Evolutionary conservation across 2,329 filamentous ascomycete genomes (phyloP), one percentile per base, ranked within the genome.

Genomic region (Tolypocladium capitatum): DNA sequence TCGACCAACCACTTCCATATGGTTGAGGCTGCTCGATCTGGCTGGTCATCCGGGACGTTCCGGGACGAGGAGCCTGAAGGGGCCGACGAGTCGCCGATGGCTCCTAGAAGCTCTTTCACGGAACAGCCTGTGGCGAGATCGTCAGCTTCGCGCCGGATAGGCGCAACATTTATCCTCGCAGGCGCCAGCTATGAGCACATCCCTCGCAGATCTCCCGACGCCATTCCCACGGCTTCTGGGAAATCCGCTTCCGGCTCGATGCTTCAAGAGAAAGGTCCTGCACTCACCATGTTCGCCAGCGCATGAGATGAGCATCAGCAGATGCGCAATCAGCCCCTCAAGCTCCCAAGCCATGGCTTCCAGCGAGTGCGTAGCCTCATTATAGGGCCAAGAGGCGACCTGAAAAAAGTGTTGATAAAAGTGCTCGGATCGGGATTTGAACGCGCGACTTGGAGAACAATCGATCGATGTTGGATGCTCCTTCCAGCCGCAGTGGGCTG

Each of bases 1-100:
- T 56, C 54, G 18, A 56, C 57, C 41, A 68, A 52, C 66, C 66
- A 68, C 20, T 48, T 53, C 65, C 65, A 68, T 13, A 68, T 60
- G 7, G 56, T 61, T 24, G 58, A 52, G n/a, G 57, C 53, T 38
- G 56, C 61, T 40, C 58, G 56, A 46, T 60, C 53, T 28, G 58
- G 55, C 9, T 57, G 52, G 10, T 49, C 24, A 6, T 46, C 43
- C 20, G 47, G 40, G 14, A 48, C 45, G 27, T 50, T 46, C 18
- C 52, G 48, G 28, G 45, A 41, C 41, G 50, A 35, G 16, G 53
- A 45, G 2, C 52, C 48, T 49, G 55, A 41, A 47, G 54, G 42
- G 46, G 47, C 50, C 40, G 53, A 53, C 7, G 56, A 56, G 43
- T 59, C 53, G 32, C 58, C 54, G 36, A 67, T 63, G 28, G 61